A percentile compares a stretch with the other conserved stretches of the same genome.
phyloP scores from a whole-genome alignment of 306 rosid species.

The Vigna hirtella region DNA sequence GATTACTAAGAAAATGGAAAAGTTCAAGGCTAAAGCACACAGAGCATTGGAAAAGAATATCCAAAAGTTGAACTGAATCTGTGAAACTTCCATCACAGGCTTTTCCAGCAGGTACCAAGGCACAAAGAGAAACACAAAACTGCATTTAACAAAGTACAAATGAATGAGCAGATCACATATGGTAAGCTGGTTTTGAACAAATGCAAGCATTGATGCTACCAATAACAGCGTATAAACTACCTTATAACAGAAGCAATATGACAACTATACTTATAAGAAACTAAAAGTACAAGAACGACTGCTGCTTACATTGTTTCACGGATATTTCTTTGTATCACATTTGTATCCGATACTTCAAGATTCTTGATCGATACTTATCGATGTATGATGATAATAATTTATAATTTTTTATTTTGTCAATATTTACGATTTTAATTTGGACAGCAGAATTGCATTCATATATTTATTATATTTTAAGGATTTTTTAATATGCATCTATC shows the following conservation, averaged over 20 bases:
- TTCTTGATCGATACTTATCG: too few species aligned
- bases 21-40: conserved; percentile 91
- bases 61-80: conserved; percentile 93
- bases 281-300: not conserved
- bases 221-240: not conserved
- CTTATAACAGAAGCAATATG: conserved; percentile 6
- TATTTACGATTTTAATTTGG: too few species aligned
- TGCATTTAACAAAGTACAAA: conserved; percentile 54
- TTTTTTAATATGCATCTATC: too few species aligned
- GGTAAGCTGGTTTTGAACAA: not conserved
- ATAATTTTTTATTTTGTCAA: too few species aligned
- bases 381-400: too few species aligned
- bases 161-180: conserved; percentile 26
- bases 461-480: too few species aligned
- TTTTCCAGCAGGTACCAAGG: conserved; percentile 95
- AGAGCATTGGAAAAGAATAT: conserved; percentile 92
- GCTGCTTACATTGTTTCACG: not conserved
- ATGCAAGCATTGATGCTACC: conserved; percentile 17
- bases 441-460: too few species aligned
- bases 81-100: conserved; percentile 82
- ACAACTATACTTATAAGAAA: conserved; percentile 9
- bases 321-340: too few species aligned
- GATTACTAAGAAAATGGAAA: conserved; percentile 92
- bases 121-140: conserved; percentile 85
- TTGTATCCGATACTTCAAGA: too few species aligned